Conservation (phyloP, 176 grass and related monocot genomes). For the Rhipidocladum racemiflorum region DNA sequence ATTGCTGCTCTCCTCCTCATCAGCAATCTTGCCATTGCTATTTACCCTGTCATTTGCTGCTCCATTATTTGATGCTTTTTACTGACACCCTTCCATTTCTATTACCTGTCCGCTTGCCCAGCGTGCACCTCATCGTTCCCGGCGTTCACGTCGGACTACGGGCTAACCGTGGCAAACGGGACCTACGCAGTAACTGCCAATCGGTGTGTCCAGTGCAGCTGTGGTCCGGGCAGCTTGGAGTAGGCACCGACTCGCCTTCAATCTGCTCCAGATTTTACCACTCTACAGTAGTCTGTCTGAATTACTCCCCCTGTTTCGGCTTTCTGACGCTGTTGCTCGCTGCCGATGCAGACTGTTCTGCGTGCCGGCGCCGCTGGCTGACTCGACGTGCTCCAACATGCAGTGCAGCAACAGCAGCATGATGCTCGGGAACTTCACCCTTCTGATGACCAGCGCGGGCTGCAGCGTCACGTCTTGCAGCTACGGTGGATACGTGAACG, state of each 20-base stretch:
- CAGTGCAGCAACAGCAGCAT: slow-evolving; percentile 76
- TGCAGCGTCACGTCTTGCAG: slow-evolving; percentile 79
- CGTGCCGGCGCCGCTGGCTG: slow-evolving; percentile 66
- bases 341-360: slow-evolving; percentile 61
- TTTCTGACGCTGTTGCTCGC: slow-evolving; percentile 9
- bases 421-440: slow-evolving; percentile 66
- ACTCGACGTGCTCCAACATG: slow-evolving; percentile 73
- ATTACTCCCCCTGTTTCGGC: background rate
- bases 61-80: background rate
- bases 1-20: slow-evolving; percentile 4
- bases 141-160: slow-evolving; percentile 51
- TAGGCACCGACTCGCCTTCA: slow-evolving; percentile 11
- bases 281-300: background rate
- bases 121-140: slow-evolving; percentile 68
- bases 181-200: slow-evolving; percentile 73
- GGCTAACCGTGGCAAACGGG: slow-evolving; percentile 67
- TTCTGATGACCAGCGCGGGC: slow-evolving; percentile 54
- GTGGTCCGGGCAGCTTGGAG: slow-evolving; percentile 74
- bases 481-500: slow-evolving; percentile 78
- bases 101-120: slow-evolving; percentile 23
- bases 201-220: slow-evolving; percentile 90
- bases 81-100: background rate
- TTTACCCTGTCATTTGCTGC: background rate
- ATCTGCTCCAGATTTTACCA: background rate
- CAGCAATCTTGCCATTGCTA: slow-evolving; percentile 1